Evolutionary conservation across 495 filamentous ascomycete genomes (phyloP).

Genomic region (Viridothelium virens): DNA sequence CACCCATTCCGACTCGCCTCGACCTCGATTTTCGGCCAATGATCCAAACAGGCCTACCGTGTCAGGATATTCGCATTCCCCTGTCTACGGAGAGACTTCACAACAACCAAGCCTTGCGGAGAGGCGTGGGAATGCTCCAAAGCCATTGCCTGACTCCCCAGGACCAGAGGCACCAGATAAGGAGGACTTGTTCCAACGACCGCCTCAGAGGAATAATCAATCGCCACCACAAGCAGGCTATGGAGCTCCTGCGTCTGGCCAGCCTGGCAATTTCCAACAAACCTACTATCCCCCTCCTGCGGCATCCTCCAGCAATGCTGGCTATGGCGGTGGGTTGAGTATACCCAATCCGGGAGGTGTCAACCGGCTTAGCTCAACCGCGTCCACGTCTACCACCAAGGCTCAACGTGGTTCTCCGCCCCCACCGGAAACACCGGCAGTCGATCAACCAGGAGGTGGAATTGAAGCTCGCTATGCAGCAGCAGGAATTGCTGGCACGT

Average conservation of each 20-base stretch:
- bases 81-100: slow-evolving; percentile 24
- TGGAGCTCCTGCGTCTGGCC: slow-evolving; percentile 11
- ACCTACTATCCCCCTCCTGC: slow-evolving; percentile 52
- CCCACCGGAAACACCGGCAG: slow-evolving; percentile 88
- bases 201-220: slow-evolving; percentile 30
- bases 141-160: slow-evolving; percentile 68
- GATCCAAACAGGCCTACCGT: slow-evolving; percentile 36
- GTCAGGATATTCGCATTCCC: slow-evolving; percentile 13
- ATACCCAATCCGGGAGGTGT: slow-evolving; percentile 48
- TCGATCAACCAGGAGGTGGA: slow-evolving; percentile 63
- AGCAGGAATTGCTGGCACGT: slow-evolving; percentile 75
- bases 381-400: slow-evolving; percentile 86
- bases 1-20: slow-evolving; percentile 20
- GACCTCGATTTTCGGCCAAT: slow-evolving; percentile 30
- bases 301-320: slow-evolving; percentile 15
- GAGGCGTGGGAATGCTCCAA: slow-evolving; percentile 63
- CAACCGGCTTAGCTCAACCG: slow-evolving; percentile 76
- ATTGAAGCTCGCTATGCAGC: slow-evolving; percentile 89
- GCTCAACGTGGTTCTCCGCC: slow-evolving; percentile 89
- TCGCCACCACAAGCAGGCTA: neutral
- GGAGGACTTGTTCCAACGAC: slow-evolving; percentile 59
- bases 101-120: slow-evolving; percentile 54
- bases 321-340: slow-evolving; percentile 20
- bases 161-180: slow-evolving; percentile 62
- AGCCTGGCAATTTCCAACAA: slow-evolving; percentile 55